Evolutionary conservation across 2,329 filamentous ascomycete species (phyloP).

Genomic region (Rutstroemia sp.): DNA sequence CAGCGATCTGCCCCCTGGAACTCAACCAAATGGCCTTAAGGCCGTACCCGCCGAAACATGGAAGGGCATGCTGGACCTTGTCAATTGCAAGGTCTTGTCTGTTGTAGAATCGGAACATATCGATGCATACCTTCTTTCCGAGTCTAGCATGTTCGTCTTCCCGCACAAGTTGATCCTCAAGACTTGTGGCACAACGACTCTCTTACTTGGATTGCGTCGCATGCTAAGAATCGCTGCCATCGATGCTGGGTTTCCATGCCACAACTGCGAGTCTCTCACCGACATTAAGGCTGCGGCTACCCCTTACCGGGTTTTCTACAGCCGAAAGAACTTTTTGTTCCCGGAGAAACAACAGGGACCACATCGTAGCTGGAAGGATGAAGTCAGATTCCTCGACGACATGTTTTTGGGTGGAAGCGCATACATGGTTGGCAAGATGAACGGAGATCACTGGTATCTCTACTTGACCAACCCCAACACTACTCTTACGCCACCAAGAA

Average conservation of each 20-base stretch:
- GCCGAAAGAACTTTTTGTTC: slow-evolving; percentile 96
- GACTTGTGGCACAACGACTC: slow-evolving; percentile 94
- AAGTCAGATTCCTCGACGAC: slow-evolving; percentile 86
- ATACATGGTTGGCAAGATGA: slow-evolving; percentile 99
- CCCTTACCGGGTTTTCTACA: slow-evolving; percentile 96
- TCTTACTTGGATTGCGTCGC: slow-evolving; percentile 81
- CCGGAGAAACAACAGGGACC: slow-evolving; percentile 90
- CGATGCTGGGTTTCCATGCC: slow-evolving; percentile 81
- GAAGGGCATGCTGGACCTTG: slow-evolving; percentile 95
- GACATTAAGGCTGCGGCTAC: slow-evolving; percentile 71
- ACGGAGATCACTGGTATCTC: slow-evolving; percentile 97
- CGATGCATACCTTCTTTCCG: slow-evolving; percentile 92
- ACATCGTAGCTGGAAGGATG: slow-evolving; percentile 95
- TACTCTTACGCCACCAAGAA: slow-evolving; percentile 72
- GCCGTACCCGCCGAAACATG: slow-evolving; percentile 75
- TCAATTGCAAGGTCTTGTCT: slow-evolving; percentile 97
- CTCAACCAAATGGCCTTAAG: slow-evolving; percentile 74
- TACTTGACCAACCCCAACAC: slow-evolving; percentile 88
- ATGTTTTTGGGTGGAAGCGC: slow-evolving; percentile 89
- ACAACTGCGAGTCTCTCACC: slow-evolving; percentile 57
- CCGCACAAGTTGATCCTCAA: slow-evolving; percentile 99
- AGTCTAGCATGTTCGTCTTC: slow-evolving; percentile 99
- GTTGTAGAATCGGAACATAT: slow-evolving; percentile 89
- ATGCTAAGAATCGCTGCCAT: slow-evolving; percentile 86
- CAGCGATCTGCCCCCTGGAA: slow-evolving; percentile 60